Evolutionary conservation across 805 yeast species (phyloP).

Genomic region (Candida ponderosae): DNA sequence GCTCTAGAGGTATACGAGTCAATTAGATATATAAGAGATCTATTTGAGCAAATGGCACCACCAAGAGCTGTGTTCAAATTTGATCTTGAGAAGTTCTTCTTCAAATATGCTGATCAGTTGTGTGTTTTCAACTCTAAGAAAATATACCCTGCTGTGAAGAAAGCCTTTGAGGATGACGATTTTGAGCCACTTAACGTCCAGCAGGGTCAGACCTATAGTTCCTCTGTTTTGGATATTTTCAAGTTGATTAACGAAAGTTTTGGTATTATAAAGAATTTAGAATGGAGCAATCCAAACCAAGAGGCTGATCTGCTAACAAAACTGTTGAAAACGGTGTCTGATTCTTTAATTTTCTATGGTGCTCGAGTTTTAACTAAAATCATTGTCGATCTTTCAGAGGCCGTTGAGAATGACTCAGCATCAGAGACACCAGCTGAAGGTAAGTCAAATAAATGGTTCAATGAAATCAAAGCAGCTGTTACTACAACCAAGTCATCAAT

Average conservation of each 20-base stretch:
- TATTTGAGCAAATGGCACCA: constrained; percentile 40
- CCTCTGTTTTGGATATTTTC: constrained; percentile 64
- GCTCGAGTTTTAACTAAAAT: constrained; percentile 26
- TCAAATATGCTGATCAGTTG: constrained; percentile 33
- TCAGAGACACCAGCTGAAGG: constrained; percentile 20
- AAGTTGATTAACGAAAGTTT: constrained; percentile 52
- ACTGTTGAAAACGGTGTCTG: constrained; percentile 56
- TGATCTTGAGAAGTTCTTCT: constrained; percentile 50
- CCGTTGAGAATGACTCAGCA: constrained; percentile 8
- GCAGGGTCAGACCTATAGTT: constrained; percentile 36
- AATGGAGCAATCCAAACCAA: constrained; percentile 63
- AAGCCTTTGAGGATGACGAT: constrained; percentile 50
- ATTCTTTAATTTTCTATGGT: constrained; percentile 47
- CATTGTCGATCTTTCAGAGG: constrained; percentile 30
- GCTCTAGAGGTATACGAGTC: constrained; percentile 49
- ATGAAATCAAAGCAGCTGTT: constrained; percentile 45
- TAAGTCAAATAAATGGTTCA: constrained; percentile 33
- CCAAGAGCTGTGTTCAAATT: constrained; percentile 35
- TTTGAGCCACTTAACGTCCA: constrained; percentile 44
- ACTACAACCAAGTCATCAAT: constrained; percentile 26
- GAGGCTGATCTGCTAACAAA: constrained; percentile 53
- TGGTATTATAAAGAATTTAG: constrained; percentile 45
- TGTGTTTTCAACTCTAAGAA: constrained; percentile 36
- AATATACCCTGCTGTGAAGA: constrained; percentile 39
- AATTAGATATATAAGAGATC: constrained; percentile 43